Conservation (phyloP, 2,329 filamentous ascomycete species). For the Clonostachys byssicola region DNA sequence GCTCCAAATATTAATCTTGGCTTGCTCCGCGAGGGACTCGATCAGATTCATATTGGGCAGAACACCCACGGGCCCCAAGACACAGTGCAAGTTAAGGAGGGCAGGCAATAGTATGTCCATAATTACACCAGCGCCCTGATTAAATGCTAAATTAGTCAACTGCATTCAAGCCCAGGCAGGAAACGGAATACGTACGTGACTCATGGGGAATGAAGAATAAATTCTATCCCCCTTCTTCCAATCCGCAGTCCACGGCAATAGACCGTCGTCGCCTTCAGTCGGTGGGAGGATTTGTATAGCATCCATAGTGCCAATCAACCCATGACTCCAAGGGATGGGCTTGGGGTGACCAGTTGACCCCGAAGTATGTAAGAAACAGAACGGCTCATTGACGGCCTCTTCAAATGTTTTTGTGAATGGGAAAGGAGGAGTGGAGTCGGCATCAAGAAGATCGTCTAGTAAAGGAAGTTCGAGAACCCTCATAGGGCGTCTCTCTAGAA, state of each 20-base stretch:
- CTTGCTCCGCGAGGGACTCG: slow-evolving; percentile 20
- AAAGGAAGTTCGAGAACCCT: slow-evolving; percentile 6
- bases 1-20: slow-evolving; percentile 29
- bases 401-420: slow-evolving; percentile 21
- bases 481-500: slow-evolving; percentile 9
- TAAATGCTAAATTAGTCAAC: not conserved
- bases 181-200: slow-evolving; percentile 13
- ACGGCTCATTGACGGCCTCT: slow-evolving; percentile 18
- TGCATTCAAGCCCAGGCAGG: too few relatives aligned
- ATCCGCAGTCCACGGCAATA: slow-evolving; percentile 18
- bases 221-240: slow-evolving; percentile 20
- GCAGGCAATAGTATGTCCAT: slow-evolving; percentile 32
- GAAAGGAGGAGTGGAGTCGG: slow-evolving; percentile 25
- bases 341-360: slow-evolving; percentile 29
- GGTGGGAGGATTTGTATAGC: slow-evolving; percentile 24
- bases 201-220: slow-evolving; percentile 30
- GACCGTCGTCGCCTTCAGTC: slow-evolving; percentile 16
- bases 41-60: slow-evolving; percentile 28
- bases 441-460: slow-evolving; percentile 1
- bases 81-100: slow-evolving; percentile 24
- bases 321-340: slow-evolving; percentile 10
- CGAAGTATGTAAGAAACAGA: slow-evolving; percentile 26
- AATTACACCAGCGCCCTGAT: slow-evolving; percentile 31
- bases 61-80: slow-evolving; percentile 25
- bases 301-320: slow-evolving; percentile 3